Base-by-base conservation (phyloP, 1,139 yeast genomes). In the Zygotorulaspora mrakii region DNA sequence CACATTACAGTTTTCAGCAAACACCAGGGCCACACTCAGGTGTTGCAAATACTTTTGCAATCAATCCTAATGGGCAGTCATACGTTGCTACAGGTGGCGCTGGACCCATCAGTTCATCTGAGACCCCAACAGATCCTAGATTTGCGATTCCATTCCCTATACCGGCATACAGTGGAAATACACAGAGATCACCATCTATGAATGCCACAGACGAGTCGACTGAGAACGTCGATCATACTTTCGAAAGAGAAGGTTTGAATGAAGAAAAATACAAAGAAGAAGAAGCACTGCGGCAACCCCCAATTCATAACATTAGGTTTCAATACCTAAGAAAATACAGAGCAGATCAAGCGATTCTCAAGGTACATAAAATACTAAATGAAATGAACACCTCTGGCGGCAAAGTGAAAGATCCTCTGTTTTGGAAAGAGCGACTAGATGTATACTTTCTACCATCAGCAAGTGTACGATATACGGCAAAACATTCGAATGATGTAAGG, bases 391-490 rank as follows among this genome's bases (percentile, higher is more conserved):
- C 45, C 9, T 53, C 57, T 2, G 51, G 46, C 5, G 47, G 46
- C 3, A 38, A 66, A 21, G 60, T 64, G 0, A 64, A 65, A 37
- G 70, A 69, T 36, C 55, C 72, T 22, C 62, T 63, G 3, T 75
- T 69, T 49, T 74, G 82, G 78, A 64, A 67, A 41, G 62, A 63
- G 35, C 59, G 73, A 14, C 65, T 71, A 11, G 59, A 61, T 3
- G 78, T 74, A 31, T 71, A 68, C 47, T 78, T 77, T 52, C 62
- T 74, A 22, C 77, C 74, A 5, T 57, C 61, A 33, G 78, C 77
- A 1, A 58, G 67, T 3, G 49, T 76, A 17, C 64, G 74, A 16
- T 65, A 75, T 41, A 59, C 70, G 0, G 67, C 75, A 13, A 69
- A 69, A 42, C 64, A 67, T 4, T 70, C 70, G 6, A 63, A 61